phyloP scores from a whole-genome alignment of 257 asterid genomes.

The Anisodus tanguticus region DNA sequence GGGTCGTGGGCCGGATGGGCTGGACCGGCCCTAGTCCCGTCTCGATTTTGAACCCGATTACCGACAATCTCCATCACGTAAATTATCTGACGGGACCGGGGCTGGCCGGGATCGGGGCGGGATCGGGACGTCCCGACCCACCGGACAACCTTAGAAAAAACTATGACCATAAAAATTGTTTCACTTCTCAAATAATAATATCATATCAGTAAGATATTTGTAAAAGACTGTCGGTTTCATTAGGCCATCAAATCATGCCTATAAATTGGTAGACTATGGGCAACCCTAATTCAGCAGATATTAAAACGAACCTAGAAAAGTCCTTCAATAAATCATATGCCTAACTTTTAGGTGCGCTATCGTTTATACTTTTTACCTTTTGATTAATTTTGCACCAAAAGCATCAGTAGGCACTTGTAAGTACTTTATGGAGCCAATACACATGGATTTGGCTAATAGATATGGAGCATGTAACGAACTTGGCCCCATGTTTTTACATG shows the following conservation, averaged over 20 bases:
- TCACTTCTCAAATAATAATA: not conserved
- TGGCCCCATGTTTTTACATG: not conserved
- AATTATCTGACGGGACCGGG: too few relatives aligned
- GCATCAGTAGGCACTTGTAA: not conserved
- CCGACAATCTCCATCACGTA: too few relatives aligned
- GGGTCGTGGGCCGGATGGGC: too few relatives aligned
- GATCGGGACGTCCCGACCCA: too few relatives aligned
- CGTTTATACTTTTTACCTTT: not conserved
- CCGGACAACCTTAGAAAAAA: too few relatives aligned
- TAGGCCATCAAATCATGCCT: not conserved
- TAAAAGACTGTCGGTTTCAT: not conserved
- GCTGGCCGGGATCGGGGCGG: too few relatives aligned
- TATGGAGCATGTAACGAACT: not conserved
- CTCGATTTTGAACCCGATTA: too few relatives aligned
- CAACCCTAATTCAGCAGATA: not conserved
- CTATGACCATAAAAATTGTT: not conserved
- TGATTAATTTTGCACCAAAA: not conserved
- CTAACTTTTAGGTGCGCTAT: slow-evolving; percentile 5
- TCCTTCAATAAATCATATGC: not conserved
- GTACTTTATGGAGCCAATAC: not conserved
- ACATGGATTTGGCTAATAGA: not conserved
- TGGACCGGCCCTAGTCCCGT: too few relatives aligned
- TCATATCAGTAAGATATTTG: not conserved
- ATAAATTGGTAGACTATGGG: not conserved
- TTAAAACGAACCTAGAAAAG: not conserved